These are phyloP conservation scores for Penicillium desertorum DNA, from an alignment of 495 filamentous ascomycete species.

Conservation along the genomic window DNA sequence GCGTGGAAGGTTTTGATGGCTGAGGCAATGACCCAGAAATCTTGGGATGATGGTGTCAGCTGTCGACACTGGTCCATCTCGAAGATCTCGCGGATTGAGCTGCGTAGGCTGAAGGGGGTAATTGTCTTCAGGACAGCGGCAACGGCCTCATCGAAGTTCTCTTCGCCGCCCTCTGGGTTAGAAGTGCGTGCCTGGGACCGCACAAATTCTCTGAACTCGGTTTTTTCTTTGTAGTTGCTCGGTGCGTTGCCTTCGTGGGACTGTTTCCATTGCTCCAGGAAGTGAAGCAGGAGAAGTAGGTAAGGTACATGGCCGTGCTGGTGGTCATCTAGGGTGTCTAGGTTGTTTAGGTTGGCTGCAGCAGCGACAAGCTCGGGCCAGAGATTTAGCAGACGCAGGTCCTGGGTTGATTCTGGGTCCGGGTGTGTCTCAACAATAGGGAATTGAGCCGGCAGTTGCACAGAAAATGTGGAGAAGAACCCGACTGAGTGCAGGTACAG, in stretches of 20 bases:
- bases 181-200: conserved; percentile 63
- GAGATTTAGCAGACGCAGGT: conserved; percentile 80
- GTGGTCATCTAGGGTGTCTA: conserved; percentile 72
- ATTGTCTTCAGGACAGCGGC: conserved; percentile 84
- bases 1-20: conserved; percentile 75
- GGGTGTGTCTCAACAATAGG: conserved; percentile 98
- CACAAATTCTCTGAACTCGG: conserved; percentile 71
- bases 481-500: conserved; percentile 84
- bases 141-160: conserved; percentile 94
- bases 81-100: conserved; percentile 74
- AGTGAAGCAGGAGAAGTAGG: conserved; percentile 78
- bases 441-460: conserved; percentile 72
- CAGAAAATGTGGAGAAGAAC: conserved; percentile 81
- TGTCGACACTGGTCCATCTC: conserved; percentile 59
- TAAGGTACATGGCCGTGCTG: conserved; percentile 95
- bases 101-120: conserved; percentile 62
- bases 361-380: conserved; percentile 79
- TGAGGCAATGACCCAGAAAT: conserved; percentile 89
- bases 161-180: conserved; percentile 85
- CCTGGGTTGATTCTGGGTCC: conserved; percentile 78
- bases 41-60: conserved; percentile 40
- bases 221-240: conserved; percentile 80
- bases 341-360: conserved; percentile 57
- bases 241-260: conserved; percentile 69
- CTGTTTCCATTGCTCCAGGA: conserved; percentile 79